Evolutionary conservation across 2,329 filamentous ascomycete species (phyloP), one percentile per base, ranked within the genome.

Genomic region (Colletotrichum sp.): DNA sequence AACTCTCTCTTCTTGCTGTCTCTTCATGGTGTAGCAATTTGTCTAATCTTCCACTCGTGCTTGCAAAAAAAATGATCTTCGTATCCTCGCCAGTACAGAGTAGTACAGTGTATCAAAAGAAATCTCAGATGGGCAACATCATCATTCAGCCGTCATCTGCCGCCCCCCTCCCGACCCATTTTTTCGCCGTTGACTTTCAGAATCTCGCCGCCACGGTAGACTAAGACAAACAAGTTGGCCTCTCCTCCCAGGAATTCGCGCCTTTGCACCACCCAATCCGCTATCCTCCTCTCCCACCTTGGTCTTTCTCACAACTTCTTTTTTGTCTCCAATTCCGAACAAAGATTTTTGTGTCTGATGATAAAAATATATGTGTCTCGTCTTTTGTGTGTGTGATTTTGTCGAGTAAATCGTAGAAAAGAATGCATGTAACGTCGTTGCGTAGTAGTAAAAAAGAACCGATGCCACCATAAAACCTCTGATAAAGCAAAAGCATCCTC

Each of bases 351-450:
- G 43, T 28, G 26, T 52, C 21, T 62, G 13, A 34, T 69, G 34
- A 55, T 62, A 62, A 56, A 34, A 69, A 62, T 67, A 36, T 67
- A 26, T 72, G n/a, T 72, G n/a, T 63, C 55, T 65, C 58, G 62
- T 56, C 52, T 64, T 71, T 62, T 74, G 62, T 69, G 66, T 69
- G 24, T 43, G 38, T 48, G 38, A 8, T 65, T 61, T 71, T 66
- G 61, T 69, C 73, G 32, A 34, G n/a, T 48, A 56, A 38, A 43
- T 62, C 62, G 69, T 72, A 62, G 38, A 66, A 74, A 71, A 52
- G 58, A 26, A 32, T 71, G 72, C 56, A 52, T 43, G 69, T 72
- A 74, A 67, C 38, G 55, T 56, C 38, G 72, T 74, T 74, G 64
- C 38, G 65, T 21, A 34, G 58, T 32, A 48, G 38, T 52, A n/a